Evolutionary conservation across 345 rosid species (phyloP).

Genomic region (Citrus unshiu): DNA sequence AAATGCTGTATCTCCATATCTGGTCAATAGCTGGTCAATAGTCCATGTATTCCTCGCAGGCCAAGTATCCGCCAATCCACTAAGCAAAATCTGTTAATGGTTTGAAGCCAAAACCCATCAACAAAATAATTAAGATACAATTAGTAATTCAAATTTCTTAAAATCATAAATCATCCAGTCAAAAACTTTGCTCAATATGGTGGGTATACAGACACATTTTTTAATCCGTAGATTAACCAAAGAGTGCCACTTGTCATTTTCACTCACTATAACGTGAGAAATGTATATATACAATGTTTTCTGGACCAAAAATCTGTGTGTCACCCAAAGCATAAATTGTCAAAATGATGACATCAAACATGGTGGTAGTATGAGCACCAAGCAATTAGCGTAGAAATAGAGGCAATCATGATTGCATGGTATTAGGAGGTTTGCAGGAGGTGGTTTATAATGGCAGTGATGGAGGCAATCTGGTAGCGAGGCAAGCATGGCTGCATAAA

Average conservation of each 20-base stretch:
- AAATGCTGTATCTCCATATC: slow-evolving; percentile 66
- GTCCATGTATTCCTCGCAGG: slow-evolving; percentile 87
- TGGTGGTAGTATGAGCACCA: no score
- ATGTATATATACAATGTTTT: no score
- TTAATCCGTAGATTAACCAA: no score
- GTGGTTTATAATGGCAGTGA: not conserved
- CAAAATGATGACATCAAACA: no score
- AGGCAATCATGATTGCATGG: not conserved
- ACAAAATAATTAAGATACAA: slow-evolving; percentile 1
- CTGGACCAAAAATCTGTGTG: no score
- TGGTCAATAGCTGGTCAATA: slow-evolving; percentile 53
- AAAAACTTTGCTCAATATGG: no score
- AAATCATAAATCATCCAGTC: no score
- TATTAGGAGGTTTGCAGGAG: not conserved
- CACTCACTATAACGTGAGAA: no score
- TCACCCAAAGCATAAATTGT: no score
- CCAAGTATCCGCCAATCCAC: slow-evolving; percentile 83
- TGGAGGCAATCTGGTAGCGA: not conserved
- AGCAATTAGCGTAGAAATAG: not conserved
- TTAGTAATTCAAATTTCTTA: not conserved
- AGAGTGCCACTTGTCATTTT: no score
- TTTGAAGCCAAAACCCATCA: slow-evolving; percentile 7
- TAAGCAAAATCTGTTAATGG: slow-evolving; percentile 60
- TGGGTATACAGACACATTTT: no score
- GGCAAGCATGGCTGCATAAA: not conserved